Evolutionary conservation across 192 early-diverging fungal species (phyloP).

Genomic region (Podochytrium sp.): DNA sequence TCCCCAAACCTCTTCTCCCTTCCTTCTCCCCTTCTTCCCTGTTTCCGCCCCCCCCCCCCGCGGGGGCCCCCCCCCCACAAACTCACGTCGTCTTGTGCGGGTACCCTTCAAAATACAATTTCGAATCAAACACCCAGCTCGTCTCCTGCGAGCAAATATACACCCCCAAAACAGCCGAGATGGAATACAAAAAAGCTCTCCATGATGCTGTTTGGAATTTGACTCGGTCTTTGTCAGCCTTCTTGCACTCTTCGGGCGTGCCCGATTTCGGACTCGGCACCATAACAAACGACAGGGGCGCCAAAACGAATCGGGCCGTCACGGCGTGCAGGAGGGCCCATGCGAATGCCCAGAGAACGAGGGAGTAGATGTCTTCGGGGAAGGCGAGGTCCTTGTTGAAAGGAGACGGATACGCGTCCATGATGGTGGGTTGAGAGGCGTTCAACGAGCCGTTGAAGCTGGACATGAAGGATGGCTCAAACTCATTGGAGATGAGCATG

Average conservation of each 20-base stretch:
- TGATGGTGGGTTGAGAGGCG: too few species aligned
- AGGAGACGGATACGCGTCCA: too few species aligned
- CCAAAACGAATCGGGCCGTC: background rate
- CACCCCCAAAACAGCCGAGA: constrained; percentile 10
- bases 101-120: constrained; percentile 27
- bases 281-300: background rate
- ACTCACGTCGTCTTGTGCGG: too few species aligned
- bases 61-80: too few species aligned
- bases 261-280: background rate
- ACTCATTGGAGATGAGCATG: too few species aligned
- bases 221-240: constrained; percentile 5
- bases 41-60: too few species aligned
- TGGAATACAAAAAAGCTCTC: constrained; percentile 8
- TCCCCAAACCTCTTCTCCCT: too few species aligned
- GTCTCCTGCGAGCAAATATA: constrained; percentile 19
- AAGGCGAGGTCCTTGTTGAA: constrained; percentile 36
- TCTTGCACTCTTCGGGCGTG: background rate
- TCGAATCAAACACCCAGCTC: constrained; percentile 7
- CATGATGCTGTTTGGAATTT: constrained; percentile 27
- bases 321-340: constrained; percentile 28
- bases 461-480: too few species aligned
- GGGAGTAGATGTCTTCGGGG: constrained; percentile 28
- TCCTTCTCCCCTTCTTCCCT: too few species aligned
- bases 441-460: too few species aligned
- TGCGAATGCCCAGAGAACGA: constrained; percentile 29